Percentiles rank a stretch among this genome's conserved stretches.
phyloP scores from a whole-genome alignment of 2,329 filamentous ascomycete species.

The Knufia fluminis region DNA sequence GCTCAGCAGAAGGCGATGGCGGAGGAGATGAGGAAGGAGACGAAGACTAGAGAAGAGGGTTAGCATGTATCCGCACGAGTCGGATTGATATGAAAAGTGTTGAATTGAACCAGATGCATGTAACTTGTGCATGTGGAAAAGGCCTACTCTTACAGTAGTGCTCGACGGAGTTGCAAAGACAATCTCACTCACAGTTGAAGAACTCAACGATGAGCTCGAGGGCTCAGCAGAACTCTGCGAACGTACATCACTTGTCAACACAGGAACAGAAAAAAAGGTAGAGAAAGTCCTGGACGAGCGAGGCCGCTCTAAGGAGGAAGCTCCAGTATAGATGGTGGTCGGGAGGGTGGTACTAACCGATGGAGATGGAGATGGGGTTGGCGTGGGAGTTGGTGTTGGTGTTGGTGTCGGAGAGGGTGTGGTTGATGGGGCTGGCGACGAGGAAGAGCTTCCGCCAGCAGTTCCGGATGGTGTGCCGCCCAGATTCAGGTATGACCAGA shows the following conservation, averaged over 20 bases:
- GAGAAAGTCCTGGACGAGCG: background rate
- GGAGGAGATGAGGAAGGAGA: slow-evolving; percentile 1
- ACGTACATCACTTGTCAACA: slow-evolving; percentile 17
- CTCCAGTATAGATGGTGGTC: slow-evolving; percentile 8
- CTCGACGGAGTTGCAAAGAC: slow-evolving; percentile 13
- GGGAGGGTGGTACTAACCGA: slow-evolving; percentile 22
- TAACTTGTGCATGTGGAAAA: too few relatives aligned
- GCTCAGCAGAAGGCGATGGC: slow-evolving; percentile 2
- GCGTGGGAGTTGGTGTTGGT: slow-evolving; percentile 4
- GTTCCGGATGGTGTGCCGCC: slow-evolving; percentile 18
- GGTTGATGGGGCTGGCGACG: too few relatives aligned
- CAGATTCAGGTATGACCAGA: slow-evolving; percentile 38
- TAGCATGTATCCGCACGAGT: background rate
- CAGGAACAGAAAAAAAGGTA: slow-evolving; percentile 1
- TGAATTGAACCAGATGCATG: background rate
- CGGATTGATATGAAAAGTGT: background rate
- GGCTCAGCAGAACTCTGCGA: slow-evolving; percentile 20
- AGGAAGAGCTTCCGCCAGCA: slow-evolving; percentile 13
- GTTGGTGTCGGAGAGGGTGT: slow-evolving; percentile 27
- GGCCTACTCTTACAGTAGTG: slow-evolving; percentile 17
- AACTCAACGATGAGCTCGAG: slow-evolving; percentile 9
- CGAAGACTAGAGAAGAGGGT: background rate
- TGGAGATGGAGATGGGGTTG: slow-evolving; percentile 14
- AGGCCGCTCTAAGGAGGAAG: slow-evolving; percentile 10
- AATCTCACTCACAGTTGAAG: slow-evolving; percentile 13